phyloP scores from a whole-genome alignment of 2,329 filamentous ascomycete species.

The Endoconidiophora laricicola region DNA sequence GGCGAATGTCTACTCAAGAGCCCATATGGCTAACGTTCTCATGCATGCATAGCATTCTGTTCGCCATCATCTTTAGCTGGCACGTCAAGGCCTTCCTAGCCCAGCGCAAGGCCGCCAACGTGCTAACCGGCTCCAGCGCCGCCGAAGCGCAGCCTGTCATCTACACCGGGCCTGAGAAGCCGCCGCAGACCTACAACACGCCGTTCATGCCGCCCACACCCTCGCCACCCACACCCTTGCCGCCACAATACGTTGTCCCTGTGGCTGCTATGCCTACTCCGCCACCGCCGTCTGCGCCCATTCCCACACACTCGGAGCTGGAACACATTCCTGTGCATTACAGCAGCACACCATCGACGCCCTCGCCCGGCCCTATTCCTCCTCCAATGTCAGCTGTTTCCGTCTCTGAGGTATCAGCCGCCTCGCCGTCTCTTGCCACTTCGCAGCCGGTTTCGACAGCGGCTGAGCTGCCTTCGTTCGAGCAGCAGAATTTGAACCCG shows the following conservation, averaged over 20 bases:
- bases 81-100: conserved; percentile 21
- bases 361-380: neutral
- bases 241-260: neutral
- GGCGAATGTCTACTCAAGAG: neutral
- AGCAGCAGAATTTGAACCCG: conserved; percentile 7
- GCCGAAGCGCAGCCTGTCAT: conserved; percentile 14
- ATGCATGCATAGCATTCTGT: conserved; percentile 22
- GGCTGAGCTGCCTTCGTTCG: conserved; percentile 54
- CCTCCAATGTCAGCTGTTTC: neutral
- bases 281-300: neutral
- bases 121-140: conserved; percentile 7
- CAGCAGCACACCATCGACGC: neutral
- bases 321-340: neutral
- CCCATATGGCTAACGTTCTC: neutral
- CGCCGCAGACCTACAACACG: neutral
- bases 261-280: neutral
- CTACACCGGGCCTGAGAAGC: neutral
- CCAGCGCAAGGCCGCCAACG: conserved; percentile 22
- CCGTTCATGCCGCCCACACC: neutral
- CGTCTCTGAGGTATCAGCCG: neutral
- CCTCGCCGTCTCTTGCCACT: neutral
- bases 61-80: conserved; percentile 23
- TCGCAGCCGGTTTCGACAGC: conserved; percentile 35
- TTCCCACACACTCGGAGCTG: neutral
- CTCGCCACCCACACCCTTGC: neutral